Conservation (phyloP, 2,329 filamentous ascomycete species). For the Didymella pinodella region DNA sequence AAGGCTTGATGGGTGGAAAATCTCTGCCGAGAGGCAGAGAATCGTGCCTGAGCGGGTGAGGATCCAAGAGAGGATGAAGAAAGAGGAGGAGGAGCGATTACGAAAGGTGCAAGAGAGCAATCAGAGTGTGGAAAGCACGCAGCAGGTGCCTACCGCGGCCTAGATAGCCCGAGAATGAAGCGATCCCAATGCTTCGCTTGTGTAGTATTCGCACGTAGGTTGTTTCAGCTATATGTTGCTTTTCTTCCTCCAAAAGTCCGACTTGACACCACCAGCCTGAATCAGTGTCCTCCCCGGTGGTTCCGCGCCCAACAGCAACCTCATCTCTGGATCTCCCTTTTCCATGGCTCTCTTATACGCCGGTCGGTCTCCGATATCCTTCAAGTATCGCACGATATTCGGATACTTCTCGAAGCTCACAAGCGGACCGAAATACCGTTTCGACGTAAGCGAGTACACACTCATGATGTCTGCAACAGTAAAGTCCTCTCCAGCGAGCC, state of each 20-base stretch:
- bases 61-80: constrained; percentile 61
- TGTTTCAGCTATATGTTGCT: constrained; percentile 1
- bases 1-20: constrained; percentile 62
- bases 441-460: constrained; percentile 67
- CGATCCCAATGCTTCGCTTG: no score
- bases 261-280: constrained; percentile 24
- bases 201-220: no score
- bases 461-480: constrained; percentile 71
- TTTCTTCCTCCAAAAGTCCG: constrained; percentile 30
- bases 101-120: constrained; percentile 38
- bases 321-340: constrained; percentile 58
- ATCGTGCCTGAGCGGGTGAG: constrained; percentile 61
- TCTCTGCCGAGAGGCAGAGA: constrained; percentile 58
- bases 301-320: constrained; percentile 33
- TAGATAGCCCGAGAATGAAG: constrained; percentile 1
- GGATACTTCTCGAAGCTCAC: constrained; percentile 26
- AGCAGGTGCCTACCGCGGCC: constrained; percentile 26
- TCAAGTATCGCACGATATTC: constrained; percentile 31
- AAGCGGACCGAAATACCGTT: constrained; percentile 58
- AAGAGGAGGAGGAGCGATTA: constrained; percentile 57
- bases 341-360: constrained; percentile 59
- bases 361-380: constrained; percentile 26
- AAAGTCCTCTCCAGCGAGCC: constrained; percentile 66
- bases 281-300: constrained; percentile 27
- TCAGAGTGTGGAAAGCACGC: constrained; percentile 21